These are phyloP conservation scores for Oligophagozyma castellii DNA, from an alignment of 1,139 yeast species.

Conservation along the genomic window DNA sequence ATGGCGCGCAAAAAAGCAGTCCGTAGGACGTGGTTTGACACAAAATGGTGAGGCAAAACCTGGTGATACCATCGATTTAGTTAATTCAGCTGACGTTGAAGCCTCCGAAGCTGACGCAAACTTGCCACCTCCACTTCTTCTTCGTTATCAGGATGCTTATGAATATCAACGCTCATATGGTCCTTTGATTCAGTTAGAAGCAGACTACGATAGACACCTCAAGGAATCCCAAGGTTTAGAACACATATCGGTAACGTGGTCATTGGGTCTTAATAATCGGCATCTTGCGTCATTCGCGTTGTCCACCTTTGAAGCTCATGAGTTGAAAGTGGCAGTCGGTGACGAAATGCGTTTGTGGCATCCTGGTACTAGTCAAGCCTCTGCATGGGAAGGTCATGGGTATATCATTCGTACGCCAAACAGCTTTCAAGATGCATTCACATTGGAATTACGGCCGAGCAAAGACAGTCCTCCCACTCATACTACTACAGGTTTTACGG, in stretches of 20 bases:
- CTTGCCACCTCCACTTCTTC: constrained; percentile 58
- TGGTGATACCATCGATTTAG: constrained; percentile 32
- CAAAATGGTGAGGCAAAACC: constrained; percentile 2
- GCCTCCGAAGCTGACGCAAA: constrained; percentile 47
- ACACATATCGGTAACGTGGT: constrained; percentile 66
- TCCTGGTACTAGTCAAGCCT: constrained; percentile 29
- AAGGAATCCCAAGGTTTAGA: constrained; percentile 74
- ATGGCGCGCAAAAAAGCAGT: constrained; percentile 64
- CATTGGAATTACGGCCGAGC: constrained; percentile 47
- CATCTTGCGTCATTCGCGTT: constrained; percentile 60
- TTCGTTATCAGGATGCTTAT: constrained; percentile 72
- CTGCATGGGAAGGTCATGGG: constrained; percentile 60
- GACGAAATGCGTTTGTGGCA: constrained; percentile 64
- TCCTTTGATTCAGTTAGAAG: constrained; percentile 71
- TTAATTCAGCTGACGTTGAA: constrained; percentile 30
- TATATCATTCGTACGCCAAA: constrained; percentile 61
- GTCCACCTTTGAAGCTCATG: constrained; percentile 52
- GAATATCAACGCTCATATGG: constrained; percentile 81
- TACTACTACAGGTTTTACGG: constrained; percentile 55
- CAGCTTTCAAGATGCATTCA: constrained; percentile 53
- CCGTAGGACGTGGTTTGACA: constrained; percentile 29
- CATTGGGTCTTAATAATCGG: constrained; percentile 47
- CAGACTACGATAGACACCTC: constrained; percentile 60
- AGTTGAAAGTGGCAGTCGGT: constrained; percentile 69
- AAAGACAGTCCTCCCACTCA: constrained; percentile 33